A percentile compares a stretch with the other conserved stretches of the same genome.
phyloP scores from a whole-genome alignment of 208 protist genomes.

The Angomonas deanei region DNA sequence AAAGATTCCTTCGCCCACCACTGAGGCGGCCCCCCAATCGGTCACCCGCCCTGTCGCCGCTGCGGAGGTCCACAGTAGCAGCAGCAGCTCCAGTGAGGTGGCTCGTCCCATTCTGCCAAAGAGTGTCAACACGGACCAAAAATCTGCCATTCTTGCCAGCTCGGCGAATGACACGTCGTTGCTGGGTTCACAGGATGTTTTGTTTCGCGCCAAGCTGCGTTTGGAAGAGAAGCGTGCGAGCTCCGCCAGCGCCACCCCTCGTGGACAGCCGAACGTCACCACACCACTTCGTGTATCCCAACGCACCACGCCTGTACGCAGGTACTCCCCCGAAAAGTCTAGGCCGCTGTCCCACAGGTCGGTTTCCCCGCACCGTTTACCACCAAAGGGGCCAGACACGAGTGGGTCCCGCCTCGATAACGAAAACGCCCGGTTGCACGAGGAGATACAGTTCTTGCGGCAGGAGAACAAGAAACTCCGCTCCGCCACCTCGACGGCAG shows the following conservation, averaged over 20 bases:
- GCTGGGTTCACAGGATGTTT: constrained; percentile 15
- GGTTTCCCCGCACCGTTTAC: background rate
- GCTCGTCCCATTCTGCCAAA: background rate
- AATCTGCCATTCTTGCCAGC: background rate
- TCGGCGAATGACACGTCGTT: background rate
- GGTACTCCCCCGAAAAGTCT: constrained; percentile 1
- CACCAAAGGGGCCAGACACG: background rate
- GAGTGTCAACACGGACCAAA: background rate
- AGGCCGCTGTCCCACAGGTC: background rate
- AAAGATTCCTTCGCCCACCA: background rate
- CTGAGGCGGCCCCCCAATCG: background rate
- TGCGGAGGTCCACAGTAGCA: background rate
- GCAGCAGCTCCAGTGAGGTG: background rate
- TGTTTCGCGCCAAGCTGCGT: constrained; percentile 40
- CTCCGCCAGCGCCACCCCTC: background rate
- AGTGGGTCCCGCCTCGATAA: constrained; percentile 20
- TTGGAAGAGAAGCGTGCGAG: constrained; percentile 25
- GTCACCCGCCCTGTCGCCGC: background rate
- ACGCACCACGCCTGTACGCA: background rate
- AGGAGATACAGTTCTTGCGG: constrained; percentile 42
- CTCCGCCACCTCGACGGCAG: constrained; percentile 14
- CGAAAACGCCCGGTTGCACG: constrained; percentile 41
- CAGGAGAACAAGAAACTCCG: constrained; percentile 43
- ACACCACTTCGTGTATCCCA: background rate
- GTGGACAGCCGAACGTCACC: background rate